Percentiles rank a stretch among this genome's conserved stretches.
phyloP scores from a whole-genome alignment of 225 moss, liverwort and hornwort species.

The Takakia lepidozioides region DNA sequence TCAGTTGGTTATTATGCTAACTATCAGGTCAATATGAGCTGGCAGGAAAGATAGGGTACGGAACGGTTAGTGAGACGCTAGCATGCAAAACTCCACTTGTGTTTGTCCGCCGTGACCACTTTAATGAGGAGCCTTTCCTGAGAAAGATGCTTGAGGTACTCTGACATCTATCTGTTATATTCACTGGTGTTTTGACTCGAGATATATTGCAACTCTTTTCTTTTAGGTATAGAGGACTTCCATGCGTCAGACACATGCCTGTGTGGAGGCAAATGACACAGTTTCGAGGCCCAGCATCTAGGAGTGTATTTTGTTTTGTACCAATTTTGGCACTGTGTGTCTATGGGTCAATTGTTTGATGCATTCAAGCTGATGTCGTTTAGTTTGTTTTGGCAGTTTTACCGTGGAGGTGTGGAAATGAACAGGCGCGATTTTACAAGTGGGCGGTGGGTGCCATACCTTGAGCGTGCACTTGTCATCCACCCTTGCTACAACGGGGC shows the following conservation, averaged over 20 bases:
- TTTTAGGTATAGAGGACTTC: too few species aligned
- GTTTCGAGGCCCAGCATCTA: neutral
- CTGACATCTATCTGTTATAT: too few species aligned
- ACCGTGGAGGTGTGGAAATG: constrained; percentile 86
- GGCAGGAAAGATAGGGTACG: constrained; percentile 93
- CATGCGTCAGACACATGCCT: too few species aligned
- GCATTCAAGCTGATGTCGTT: too few species aligned
- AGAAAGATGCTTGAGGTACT: constrained; percentile 88
- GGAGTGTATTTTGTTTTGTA: too few species aligned
- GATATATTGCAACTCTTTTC: too few species aligned
- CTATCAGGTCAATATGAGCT: too few species aligned
- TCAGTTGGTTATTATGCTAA: too few species aligned
- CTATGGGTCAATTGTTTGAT: too few species aligned
- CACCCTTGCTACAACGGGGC: constrained; percentile 58
- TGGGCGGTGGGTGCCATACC: constrained; percentile 76
- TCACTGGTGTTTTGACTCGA: too few species aligned
- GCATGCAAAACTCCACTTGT: constrained; percentile 78
- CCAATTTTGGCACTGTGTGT: too few species aligned
- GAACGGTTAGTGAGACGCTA: constrained; percentile 83
- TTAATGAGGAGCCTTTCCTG: constrained; percentile 88
- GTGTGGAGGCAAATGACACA: neutral
- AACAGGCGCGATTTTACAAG: constrained; percentile 69
- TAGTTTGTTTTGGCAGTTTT: constrained; percentile 24
- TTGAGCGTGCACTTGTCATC: constrained; percentile 57
- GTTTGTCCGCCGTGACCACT: constrained; percentile 84